Evolutionary conservation across 768 basidiomycete genomes (phyloP), one percentile per base, ranked within the genome.

Genomic region (Galerina sulciceps): DNA sequence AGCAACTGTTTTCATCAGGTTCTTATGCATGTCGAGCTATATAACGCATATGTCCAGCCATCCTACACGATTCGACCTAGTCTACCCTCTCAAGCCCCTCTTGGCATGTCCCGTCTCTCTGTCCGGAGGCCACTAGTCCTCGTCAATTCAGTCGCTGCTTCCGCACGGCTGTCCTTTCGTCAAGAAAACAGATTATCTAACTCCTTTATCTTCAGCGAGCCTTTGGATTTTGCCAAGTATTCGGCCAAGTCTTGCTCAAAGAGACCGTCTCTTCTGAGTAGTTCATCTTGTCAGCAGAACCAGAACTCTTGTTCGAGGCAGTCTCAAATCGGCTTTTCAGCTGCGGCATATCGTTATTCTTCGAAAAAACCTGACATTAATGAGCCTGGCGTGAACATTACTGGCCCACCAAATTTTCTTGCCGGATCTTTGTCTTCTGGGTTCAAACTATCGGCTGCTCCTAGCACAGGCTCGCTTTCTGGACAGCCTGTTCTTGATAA

Each of bases 31-130:
- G 18, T 42, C 38, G 40, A 43, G 13, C 44, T 58, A 56, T 58
- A 56, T 45, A 47, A 41, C 59, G 63, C 63, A 60, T 64, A 59
- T 57, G 60, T 60, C 10, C 45, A 63, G 62, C 38, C 52, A 34
- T 36, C 45, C 46, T 40, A 53, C n/a, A 48, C 40, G 35, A 44
- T 50, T 31, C 54, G 13, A 31, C 54, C 43, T 10, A 9, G 6
- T 38, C 43, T 52, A 11, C 23, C 48, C 35, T 58, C 57, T 45
- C 50, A 46, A 26, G 48, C 37, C 43, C 53, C 17, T 38, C 44
- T 22, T 48, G 43, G n/a, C 49, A 22, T 31, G 20, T 42, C 44
- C 43, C 57, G 38, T 14, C 41, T 46, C 41, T 53, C 55, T 26
- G n/a, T 47, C 48, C 57, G 48, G 10, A 52, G 22, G 45, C 43